Evolutionary conservation across 257 asterid species (phyloP).

Genomic region (Primulina eburnea): DNA sequence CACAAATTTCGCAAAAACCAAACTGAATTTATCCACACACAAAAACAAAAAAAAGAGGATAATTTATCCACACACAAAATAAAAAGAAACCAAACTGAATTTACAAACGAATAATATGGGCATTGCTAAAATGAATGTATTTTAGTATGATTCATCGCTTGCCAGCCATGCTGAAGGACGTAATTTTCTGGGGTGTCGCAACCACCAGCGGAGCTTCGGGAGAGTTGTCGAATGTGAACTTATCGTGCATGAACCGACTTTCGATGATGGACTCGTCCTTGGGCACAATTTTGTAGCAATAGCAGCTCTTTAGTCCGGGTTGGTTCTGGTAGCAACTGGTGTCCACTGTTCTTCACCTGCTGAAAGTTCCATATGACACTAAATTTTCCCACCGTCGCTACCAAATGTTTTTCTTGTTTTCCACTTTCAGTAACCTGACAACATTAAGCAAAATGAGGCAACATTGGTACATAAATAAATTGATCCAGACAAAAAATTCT

Average conservation of each 20-base stretch:
- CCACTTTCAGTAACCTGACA: slow-evolving; percentile 97
- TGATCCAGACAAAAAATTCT: background rate
- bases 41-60: too few species aligned
- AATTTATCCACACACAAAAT: too few species aligned
- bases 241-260: slow-evolving; percentile 97
- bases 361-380: slow-evolving; percentile 92
- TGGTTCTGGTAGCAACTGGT: slow-evolving; percentile 82
- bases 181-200: slow-evolving; percentile 91
- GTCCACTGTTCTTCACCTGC: slow-evolving; percentile 97
- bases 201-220: slow-evolving; percentile 98
- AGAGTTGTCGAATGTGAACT: slow-evolving; percentile 58
- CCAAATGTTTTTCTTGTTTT: slow-evolving; percentile 89
- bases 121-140: background rate
- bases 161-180: slow-evolving; percentile 91
- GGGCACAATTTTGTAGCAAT: slow-evolving; percentile 81
- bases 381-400: slow-evolving; percentile 94
- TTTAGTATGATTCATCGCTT: slow-evolving; percentile 29
- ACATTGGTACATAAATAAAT: background rate
- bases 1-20: background rate
- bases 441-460: background rate
- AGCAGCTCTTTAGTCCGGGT: slow-evolving; percentile 99
- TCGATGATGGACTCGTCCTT: slow-evolving; percentile 95
- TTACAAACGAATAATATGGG: background rate
- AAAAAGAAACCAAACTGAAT: background rate
- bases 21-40: background rate